Evolutionary conservation across 257 asterid genomes (phyloP).

Genomic region (Solanum acaule): DNA sequence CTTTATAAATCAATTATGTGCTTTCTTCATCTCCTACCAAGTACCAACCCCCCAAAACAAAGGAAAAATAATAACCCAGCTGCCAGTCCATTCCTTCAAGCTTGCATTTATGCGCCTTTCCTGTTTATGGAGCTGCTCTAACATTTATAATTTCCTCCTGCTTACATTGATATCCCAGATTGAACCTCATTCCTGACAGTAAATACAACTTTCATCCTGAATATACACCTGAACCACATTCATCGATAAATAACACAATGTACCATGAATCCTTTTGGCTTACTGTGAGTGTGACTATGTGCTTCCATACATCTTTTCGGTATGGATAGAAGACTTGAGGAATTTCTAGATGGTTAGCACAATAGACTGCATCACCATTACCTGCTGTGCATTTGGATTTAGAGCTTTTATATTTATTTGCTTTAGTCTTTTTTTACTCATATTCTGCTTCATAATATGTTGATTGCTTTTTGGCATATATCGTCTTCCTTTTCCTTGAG

Average conservation of each 20-base stretch:
- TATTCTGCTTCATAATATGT: neutral
- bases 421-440: neutral
- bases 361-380: neutral
- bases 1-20: neutral
- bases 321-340: neutral
- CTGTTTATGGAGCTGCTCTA: neutral
- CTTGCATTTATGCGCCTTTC: neutral
- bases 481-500: neutral
- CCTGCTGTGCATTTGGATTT: neutral
- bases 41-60: neutral
- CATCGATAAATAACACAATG: neutral
- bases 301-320: neutral
- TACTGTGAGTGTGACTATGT: neutral
- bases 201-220: neutral
- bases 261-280: neutral
- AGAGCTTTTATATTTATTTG: neutral
- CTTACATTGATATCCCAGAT: neutral
- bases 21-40: neutral
- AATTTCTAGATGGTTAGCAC: neutral
- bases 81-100: neutral
- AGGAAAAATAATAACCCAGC: neutral
- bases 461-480: neutral
- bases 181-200: neutral
- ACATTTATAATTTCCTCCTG: neutral
- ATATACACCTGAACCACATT: neutral